A percentile compares a stretch with the other conserved stretches of the same genome.
Evolutionary conservation across 768 basidiomycete genomes (phyloP).

Genomic region (Mycena vulgaris): DNA sequence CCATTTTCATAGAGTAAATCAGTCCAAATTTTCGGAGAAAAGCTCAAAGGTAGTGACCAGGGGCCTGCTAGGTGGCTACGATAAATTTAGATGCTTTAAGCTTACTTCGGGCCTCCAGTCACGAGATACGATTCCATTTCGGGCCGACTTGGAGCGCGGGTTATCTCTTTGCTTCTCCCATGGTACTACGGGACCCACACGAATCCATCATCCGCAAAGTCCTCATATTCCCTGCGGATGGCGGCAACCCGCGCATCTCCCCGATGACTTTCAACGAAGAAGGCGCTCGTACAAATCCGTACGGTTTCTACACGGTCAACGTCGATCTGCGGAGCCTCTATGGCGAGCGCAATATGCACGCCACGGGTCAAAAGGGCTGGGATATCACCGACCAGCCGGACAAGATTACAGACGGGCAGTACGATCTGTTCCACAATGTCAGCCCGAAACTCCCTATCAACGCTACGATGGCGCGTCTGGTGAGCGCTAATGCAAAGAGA

Average conservation of each 20-base stretch:
- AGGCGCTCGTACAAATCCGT: conserved; percentile 7
- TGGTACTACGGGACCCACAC: conserved; percentile 12
- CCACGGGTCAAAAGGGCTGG: not conserved
- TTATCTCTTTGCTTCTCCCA: not conserved
- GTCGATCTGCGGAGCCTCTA: conserved; percentile 18
- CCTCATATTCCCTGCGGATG: conserved; percentile 17
- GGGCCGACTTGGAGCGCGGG: too few relatives aligned
- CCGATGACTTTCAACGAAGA: conserved; percentile 22
- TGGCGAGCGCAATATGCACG: conserved; percentile 15
- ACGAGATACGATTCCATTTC: too few relatives aligned
- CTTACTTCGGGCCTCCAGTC: too few relatives aligned
- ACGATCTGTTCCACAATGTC: conserved; percentile 16
- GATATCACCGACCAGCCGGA: not conserved
- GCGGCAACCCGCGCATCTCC: conserved; percentile 11
- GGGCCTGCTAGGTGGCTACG: too few relatives aligned
- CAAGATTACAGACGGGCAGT: not conserved
- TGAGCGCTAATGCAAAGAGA: conserved; percentile 3
- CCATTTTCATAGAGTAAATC: too few relatives aligned
- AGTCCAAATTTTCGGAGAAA: too few relatives aligned
- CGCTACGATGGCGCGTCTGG: conserved; percentile 11
- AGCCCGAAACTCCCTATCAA: conserved; percentile 24
- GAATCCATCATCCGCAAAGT: conserved; percentile 21
- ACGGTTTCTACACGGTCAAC: conserved; percentile 11
- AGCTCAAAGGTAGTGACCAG: too few relatives aligned
- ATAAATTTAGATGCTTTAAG: too few relatives aligned